Evolutionary conservation across 768 basidiomycete genomes (phyloP), one percentile per base, ranked within the genome.

Genomic region (Hygrophoropsis aurantiaca): DNA sequence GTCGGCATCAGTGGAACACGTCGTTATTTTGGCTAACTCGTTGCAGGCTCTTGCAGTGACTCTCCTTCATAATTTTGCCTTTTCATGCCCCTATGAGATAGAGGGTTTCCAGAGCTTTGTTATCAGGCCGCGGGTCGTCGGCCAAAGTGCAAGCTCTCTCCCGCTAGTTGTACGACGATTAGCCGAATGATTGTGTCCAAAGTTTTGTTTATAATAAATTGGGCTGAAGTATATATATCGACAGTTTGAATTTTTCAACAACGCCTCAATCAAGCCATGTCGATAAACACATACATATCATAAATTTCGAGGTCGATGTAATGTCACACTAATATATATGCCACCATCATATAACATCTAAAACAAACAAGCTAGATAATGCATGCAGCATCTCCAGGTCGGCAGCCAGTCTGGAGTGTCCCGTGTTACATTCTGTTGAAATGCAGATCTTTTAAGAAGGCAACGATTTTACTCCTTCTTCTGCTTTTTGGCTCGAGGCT

Each of bases 401-500:
- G 27, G 13, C 13, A 30, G 13, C 7, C 13, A 30, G 13, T 7
- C 13, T 30, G 27, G 27, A 13, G 13, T 30, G 13, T 30, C 27
- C 27, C 27, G 13, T 7, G 27, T 30, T 30, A 30, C 6, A 30
- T 30, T 30, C 27, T 30, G 27, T n/a, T n/a, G 39, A 49, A 36
- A 47, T 39, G 50, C 41, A 56, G 48, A 53, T 50, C 37, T 19
- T 46, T n/a, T 34, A 41, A 10, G 16, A 46, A 42, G 34, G 27
- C 41, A 53, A 37, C 35, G 34, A 57, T 47, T n/a, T 68, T 51
- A 66, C 42, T 60, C 65, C 54, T 65, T 65, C 60, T 79, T 81
- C 69, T 78, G 81, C 70, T 85, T 89, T 71, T 91, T 91, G 44
- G 81, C 59, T 52, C 80, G 76, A 35, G 90, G 90, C 67, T 88